Evolutionary conservation across 139 green algal species (phyloP).

Genomic region (Spirogloea muscicola): DNA sequence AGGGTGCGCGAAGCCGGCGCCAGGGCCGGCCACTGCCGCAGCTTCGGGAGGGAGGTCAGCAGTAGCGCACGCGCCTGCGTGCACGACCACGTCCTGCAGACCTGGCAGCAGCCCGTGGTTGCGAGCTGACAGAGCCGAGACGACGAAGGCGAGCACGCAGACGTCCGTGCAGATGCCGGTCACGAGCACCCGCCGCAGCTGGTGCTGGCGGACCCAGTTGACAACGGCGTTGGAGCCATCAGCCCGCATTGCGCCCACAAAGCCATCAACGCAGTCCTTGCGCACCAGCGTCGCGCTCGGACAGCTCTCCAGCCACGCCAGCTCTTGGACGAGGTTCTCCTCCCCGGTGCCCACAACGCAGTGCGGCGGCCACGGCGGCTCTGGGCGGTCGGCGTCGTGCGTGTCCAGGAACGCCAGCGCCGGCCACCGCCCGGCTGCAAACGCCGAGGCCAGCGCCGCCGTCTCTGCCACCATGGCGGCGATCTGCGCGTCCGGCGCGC

Average conservation of each 20-base stretch:
- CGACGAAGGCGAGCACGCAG: conserved; percentile 44
- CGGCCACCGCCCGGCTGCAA: conserved; percentile 9
- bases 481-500: conserved; percentile 12
- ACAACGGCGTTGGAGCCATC: conserved; percentile 38
- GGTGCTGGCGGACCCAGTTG: conserved; percentile 20
- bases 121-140: conserved; percentile 36
- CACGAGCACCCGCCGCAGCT: no score
- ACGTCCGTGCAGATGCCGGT: conserved; percentile 48
- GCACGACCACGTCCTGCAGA: conserved; percentile 23
- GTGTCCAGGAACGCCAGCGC: conserved; percentile 39
- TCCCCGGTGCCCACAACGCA: conserved; percentile 36
- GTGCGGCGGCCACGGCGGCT: conserved; percentile 39
- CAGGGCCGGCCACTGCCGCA: no score
- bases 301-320: conserved; percentile 40
- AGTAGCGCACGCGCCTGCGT: conserved; percentile 20
- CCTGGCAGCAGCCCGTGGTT: conserved; percentile 29
- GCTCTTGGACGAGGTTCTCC: conserved; percentile 32
- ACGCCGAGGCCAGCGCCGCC: neutral
- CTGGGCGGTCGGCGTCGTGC: conserved; percentile 31
- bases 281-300: conserved; percentile 16
- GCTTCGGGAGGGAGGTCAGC: conserved; percentile 25
- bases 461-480: conserved; percentile 25
- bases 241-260: conserved; percentile 32
- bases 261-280: conserved; percentile 47
- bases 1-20: no score